Conservation (phyloP, 31 red algal species). For the Odonthalia washingtoniensis region DNA sequence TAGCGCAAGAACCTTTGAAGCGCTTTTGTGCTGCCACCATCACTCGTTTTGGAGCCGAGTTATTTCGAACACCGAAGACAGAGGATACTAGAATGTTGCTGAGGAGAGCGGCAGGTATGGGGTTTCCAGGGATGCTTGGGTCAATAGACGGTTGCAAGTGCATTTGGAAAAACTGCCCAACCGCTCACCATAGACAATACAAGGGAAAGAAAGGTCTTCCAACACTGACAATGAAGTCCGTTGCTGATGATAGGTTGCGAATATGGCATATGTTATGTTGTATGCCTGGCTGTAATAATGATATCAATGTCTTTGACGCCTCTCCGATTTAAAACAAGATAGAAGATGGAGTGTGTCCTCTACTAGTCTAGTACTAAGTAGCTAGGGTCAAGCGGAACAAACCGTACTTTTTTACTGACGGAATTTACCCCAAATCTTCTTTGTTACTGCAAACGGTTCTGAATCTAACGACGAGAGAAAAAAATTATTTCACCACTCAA, state of each 20-base stretch:
- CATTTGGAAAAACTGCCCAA: slow-evolving; percentile 41
- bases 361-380: slow-evolving; percentile 11
- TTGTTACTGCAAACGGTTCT: slow-evolving; percentile 18
- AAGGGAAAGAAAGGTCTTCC: slow-evolving; percentile 25
- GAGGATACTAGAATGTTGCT: slow-evolving; percentile 27
- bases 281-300: slow-evolving; percentile 25
- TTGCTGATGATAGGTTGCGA: slow-evolving; percentile 38
- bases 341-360: slow-evolving; percentile 22
- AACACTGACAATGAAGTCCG: slow-evolving; percentile 19
- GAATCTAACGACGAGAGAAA: neutral
- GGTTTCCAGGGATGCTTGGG: slow-evolving; percentile 37
- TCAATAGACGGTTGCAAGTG: slow-evolving; percentile 39
- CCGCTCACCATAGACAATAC: slow-evolving; percentile 22
- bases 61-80: neutral
- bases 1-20: slow-evolving; percentile 12
- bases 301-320: slow-evolving; percentile 42
- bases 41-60: neutral
- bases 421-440: slow-evolving; percentile 49
- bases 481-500: neutral
- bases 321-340: slow-evolving; percentile 35
- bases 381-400: slow-evolving; percentile 10
- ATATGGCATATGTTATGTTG: slow-evolving; percentile 55
- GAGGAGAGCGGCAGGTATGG: neutral
- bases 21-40: neutral
- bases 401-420: slow-evolving; percentile 46